Conservation (phyloP, 2,329 filamentous ascomycete genomes). For the Coniochaeta hoffmannii region DNA sequence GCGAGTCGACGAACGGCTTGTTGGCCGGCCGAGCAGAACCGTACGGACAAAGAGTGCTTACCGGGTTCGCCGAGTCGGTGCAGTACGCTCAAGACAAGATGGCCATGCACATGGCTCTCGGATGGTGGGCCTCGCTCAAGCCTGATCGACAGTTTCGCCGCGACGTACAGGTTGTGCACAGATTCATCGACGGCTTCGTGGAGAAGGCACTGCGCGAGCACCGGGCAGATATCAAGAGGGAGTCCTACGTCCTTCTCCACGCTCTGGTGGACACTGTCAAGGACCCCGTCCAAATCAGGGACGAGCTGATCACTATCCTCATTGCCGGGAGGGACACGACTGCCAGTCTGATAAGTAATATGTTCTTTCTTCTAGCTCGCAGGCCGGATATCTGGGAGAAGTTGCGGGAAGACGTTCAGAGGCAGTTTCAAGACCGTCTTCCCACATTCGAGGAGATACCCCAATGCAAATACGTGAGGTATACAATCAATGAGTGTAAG, state of each 20-base stretch:
- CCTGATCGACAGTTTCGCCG: constrained; percentile 29
- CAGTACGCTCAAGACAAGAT: constrained; percentile 36
- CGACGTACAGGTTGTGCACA: constrained; percentile 31
- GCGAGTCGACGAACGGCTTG: constrained; percentile 32
- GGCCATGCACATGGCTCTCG: constrained; percentile 30
- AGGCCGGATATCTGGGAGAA: constrained; percentile 34
- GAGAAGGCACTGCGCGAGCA: constrained; percentile 25
- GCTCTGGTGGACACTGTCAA: constrained; percentile 40
- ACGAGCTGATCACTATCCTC: constrained; percentile 46
- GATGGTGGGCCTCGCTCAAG: constrained; percentile 26
- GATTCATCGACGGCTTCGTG: constrained; percentile 42
- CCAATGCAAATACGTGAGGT: not conserved
- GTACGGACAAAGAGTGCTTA: constrained; percentile 13
- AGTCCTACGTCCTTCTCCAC: constrained; percentile 47
- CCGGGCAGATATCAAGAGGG: constrained; percentile 15
- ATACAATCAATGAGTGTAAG: not conserved
- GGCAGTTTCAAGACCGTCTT: not conserved
- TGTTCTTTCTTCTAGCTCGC: constrained; percentile 39
- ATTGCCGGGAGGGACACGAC: constrained; percentile 53
- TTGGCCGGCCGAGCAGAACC: constrained; percentile 21
- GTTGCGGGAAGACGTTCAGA: constrained; percentile 34
- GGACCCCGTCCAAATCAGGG: constrained; percentile 36
- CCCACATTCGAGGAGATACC: not conserved
- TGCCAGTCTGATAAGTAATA: constrained; percentile 39
- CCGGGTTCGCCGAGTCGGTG: constrained; percentile 40